A percentile compares a stretch with the other conserved stretches of the same genome.
Evolutionary conservation across 148 eudicot genomes (phyloP).

Genomic region (Amaranthus palmeri): DNA sequence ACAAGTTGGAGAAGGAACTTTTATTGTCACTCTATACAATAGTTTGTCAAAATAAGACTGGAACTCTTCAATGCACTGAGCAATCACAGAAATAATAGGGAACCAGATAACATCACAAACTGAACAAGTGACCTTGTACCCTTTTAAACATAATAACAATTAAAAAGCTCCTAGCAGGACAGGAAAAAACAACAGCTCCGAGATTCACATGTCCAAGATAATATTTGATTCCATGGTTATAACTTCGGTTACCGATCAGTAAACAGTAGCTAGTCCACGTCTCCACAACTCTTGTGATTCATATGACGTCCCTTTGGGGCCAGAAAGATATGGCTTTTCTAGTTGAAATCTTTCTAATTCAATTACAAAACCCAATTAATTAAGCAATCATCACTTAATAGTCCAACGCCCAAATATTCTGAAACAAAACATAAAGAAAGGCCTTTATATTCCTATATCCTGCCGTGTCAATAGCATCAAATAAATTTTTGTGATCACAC

Average conservation of each 20-base stretch:
- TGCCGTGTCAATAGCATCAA: no score
- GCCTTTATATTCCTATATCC: no score
- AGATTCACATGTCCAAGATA: not conserved
- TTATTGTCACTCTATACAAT: not conserved
- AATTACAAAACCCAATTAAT: no score
- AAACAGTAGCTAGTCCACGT: not conserved
- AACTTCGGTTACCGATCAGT: not conserved
- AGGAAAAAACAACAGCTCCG: no score
- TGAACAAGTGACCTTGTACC: not conserved
- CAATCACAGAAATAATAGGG: not conserved
- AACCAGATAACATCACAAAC: not conserved
- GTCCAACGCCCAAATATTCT: no score
- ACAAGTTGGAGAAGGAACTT: not conserved
- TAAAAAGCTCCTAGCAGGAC: not conserved
- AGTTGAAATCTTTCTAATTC: not conserved
- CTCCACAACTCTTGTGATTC: not conserved
- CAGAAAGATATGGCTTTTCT: not conserved
- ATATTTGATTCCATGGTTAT: not conserved
- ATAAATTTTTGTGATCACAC: no score
- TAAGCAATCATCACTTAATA: no score
- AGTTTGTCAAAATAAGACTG: not conserved
- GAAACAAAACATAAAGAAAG: no score
- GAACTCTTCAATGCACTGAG: not conserved
- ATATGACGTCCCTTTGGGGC: not conserved
- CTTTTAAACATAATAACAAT: not conserved